Conservation (phyloP, 2,329 filamentous ascomycete species). For the Aspergillus spinulosporus region DNA sequence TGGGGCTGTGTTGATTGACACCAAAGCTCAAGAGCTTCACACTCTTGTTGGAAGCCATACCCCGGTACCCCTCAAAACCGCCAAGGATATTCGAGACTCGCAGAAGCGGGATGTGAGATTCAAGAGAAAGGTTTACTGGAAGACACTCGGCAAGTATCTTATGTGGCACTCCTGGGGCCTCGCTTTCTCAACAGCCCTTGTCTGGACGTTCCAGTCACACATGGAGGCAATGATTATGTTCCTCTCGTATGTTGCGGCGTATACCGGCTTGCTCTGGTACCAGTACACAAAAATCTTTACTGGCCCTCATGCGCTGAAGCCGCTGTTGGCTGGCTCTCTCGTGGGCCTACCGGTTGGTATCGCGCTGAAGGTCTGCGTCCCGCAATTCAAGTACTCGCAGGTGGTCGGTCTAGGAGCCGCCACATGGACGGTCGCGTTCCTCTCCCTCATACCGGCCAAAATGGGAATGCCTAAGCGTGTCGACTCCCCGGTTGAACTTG, state of each 20-base stretch:
- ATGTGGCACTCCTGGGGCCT: conserved; percentile 56
- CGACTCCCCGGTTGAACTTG: conserved; percentile 35
- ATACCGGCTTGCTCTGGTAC: conserved; percentile 56
- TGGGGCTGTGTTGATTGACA: conserved; percentile 58
- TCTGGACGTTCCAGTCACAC: conserved; percentile 53
- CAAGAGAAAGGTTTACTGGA: conserved; percentile 54
- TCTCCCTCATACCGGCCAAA: conserved; percentile 51
- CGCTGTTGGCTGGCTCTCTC: conserved; percentile 48
- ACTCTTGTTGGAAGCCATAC: conserved; percentile 46
- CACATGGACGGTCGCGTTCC: conserved; percentile 55
- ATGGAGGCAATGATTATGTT: conserved; percentile 51
- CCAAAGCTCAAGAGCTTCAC: conserved; percentile 55
- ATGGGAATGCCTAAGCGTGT: conserved; percentile 49
- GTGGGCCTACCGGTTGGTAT: conserved; percentile 52
- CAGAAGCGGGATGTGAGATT: conserved; percentile 49
- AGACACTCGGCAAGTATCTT: conserved; percentile 51
- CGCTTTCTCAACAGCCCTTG: conserved; percentile 50
- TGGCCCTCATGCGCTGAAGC: conserved; percentile 51
- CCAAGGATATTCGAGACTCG: conserved; percentile 46
- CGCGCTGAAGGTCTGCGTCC: conserved; percentile 42
- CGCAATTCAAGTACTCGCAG: conserved; percentile 46
- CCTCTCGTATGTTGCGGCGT: conserved; percentile 50
- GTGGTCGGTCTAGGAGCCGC: conserved; percentile 51
- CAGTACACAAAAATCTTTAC: conserved; percentile 57
- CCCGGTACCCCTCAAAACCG: conserved; percentile 43